Evolutionary conservation across 306 rosid genomes (phyloP).

Genomic region (Trifolium pratense): DNA sequence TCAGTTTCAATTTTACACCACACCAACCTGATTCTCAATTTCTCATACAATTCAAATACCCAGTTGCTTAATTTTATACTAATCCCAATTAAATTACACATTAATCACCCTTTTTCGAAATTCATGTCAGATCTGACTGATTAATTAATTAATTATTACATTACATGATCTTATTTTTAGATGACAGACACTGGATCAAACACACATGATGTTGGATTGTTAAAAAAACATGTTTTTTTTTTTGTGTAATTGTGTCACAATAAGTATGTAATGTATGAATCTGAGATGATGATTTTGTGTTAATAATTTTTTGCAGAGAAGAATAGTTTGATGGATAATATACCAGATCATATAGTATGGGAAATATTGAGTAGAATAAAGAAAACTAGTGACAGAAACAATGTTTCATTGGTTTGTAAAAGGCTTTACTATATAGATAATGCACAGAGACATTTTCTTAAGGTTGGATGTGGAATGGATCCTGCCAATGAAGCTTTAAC

Average conservation of each 20-base stretch:
- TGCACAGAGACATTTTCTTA: conserved; percentile 66
- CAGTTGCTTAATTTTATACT: background rate
- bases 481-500: conserved; percentile 84
- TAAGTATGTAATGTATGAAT: background rate
- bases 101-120: background rate
- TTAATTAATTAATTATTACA: conserved; percentile 3
- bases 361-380: conserved; percentile 72
- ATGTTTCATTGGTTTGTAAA: conserved; percentile 64
- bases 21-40: background rate
- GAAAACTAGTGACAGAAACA: conserved; percentile 68
- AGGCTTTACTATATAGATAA: conserved; percentile 62
- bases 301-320: background rate
- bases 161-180: too few relatives aligned
- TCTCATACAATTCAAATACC: background rate
- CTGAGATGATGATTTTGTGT: conserved; percentile 9
- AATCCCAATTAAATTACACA: conserved; percentile 17
- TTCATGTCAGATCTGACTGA: background rate
- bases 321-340: conserved; percentile 59
- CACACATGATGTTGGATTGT: conserved; percentile 12
- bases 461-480: conserved; percentile 87
- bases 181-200: background rate
- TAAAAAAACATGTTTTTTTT: background rate
- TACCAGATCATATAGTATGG: conserved; percentile 86
- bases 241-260: background rate
- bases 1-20: too few relatives aligned